Base-by-base conservation (phyloP, 2,329 filamentous ascomycete genomes). In the Ramularia endophylla region DNA sequence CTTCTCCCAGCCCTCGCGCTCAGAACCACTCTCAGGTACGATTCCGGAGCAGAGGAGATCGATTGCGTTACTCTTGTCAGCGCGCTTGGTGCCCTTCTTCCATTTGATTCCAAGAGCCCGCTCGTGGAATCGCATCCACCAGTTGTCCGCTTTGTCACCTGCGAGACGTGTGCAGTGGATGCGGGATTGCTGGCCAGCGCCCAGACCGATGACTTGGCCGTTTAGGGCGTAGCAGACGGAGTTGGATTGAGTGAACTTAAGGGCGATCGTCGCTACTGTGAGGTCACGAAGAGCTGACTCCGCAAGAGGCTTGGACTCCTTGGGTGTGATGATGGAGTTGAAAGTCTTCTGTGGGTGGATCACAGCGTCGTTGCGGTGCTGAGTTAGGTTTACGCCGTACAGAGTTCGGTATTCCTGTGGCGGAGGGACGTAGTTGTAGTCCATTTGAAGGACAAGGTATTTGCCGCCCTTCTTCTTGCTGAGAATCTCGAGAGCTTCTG, bases 211-310 rank as follows among this genome's bases (percentile, higher is more conserved):
- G 57, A 97, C 78, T 69, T 97, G 92, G 35, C 92, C 92, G 59
- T 94, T 89, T 50, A 87, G 75, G 41, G 92, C 89, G 64, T 97
- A 98, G 78, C 90, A 97, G 51, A 98, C 92, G 18, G 89, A 95
- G 78, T 98, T 98, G 63, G 88, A 95, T 71, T 98, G 89, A 1
- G 92, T 98, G 74, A 95, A 98, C 72, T 98, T 98, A 58, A 97
- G 77, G 25, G 92, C 88, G 61, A 98, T 95, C 41, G 92, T 98
- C 40, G 92, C 92, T 34, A 98, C 84, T 19, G 90, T 89, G 51
- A 98, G 73, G 61, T 98, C 92, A 47, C 90, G 82, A 47, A 90
- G 75, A 38, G 92, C 92, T 41, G 78, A 76, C 58, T 92, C 87
- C 28, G 89, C 78, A 15, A 98, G 77, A 13, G 77, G 66, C 28